Evolutionary conservation across 768 basidiomycete species (phyloP).

Genomic region (Termitomyces sp.): DNA sequence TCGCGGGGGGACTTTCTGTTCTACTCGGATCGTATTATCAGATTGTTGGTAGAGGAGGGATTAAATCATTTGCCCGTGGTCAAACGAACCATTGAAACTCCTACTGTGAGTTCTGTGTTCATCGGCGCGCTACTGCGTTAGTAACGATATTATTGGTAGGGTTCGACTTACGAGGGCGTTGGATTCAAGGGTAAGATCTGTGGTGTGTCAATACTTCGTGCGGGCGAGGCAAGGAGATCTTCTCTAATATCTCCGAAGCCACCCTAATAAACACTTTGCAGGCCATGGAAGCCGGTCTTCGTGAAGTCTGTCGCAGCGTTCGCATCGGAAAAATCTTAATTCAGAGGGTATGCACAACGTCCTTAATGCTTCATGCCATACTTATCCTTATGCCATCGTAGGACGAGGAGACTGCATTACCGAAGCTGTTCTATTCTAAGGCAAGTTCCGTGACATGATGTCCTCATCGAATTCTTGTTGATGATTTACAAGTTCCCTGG

Average conservation of each 20-base stretch:
- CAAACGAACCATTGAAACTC: slow-evolving; percentile 74
- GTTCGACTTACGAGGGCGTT: slow-evolving; percentile 82
- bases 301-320: slow-evolving; percentile 92
- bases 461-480: background rate
- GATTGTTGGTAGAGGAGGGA: slow-evolving; percentile 76
- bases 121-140: background rate
- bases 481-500: slow-evolving; percentile 66
- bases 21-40: slow-evolving; percentile 90
- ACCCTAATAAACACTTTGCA: slow-evolving; percentile 20
- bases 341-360: slow-evolving; percentile 60
- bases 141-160: slow-evolving; percentile 30
- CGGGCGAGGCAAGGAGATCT: slow-evolving; percentile 64
- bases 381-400: slow-evolving; percentile 21
- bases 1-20: slow-evolving; percentile 93
- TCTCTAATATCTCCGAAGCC: background rate
- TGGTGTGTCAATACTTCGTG: slow-evolving; percentile 90
- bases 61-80: slow-evolving; percentile 78
- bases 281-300: slow-evolving; percentile 97
- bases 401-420: slow-evolving; percentile 92
- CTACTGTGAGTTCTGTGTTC: slow-evolving; percentile 50
- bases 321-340: slow-evolving; percentile 98
- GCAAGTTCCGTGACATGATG: slow-evolving; percentile 25
- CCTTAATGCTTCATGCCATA: background rate
- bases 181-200: slow-evolving; percentile 96
- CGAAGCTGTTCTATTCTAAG: slow-evolving; percentile 92